Base-by-base conservation (phyloP, 371 early-diverging fungal genomes). In the Mucor plumbeus region DNA sequence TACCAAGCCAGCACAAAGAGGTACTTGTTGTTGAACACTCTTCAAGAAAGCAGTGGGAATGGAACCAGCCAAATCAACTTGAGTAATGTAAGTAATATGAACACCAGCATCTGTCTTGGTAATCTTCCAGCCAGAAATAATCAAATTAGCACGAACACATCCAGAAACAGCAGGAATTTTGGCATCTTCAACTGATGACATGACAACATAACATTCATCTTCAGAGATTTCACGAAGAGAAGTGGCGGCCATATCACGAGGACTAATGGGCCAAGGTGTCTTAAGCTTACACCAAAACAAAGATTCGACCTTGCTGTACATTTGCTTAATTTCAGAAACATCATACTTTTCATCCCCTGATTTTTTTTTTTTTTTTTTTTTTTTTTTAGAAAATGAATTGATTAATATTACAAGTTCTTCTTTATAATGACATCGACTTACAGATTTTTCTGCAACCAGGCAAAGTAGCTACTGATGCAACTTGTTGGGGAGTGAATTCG, bases 321-420 rank as follows among this genome's bases (percentile, higher is more conserved):
- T 63, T 48, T 74, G 72, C 65, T 76, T 78, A 40, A 79, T 66
- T 59, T 83, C 81, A 17, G 79, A 73, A 0, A 54, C 34, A 56
- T 81, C 78, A 33, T 63, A 81, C 36, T 78, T 78, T 17, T 81
- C 81, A 59, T 82, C 83, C 83, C 83, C 79, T 82, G 55, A 17
- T 9, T 17, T 34, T 10, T n/a, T n/a, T n/a, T n/a, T n/a, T n/a
- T n/a, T n/a, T n/a, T n/a, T n/a, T n/a, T n/a, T n/a, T n/a, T n/a
- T n/a, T n/a, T n/a, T n/a, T n/a, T n/a, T n/a, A 13, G 17, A 7
- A 5, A 54, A 33, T 21, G 48, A 10, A 13, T 34, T 26, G 14
- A 21, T n/a, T 55, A 3, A 14, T 10, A 48, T 9, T 19, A 9
- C n/a, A 15, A 2, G 34, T 14, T 9, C 7, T 26, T 26, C 4